Evolutionary conservation across 108 stramenopile species (phyloP), one percentile per base, ranked within the genome.

Genomic region (Mayamaea pseudoterrestris): DNA sequence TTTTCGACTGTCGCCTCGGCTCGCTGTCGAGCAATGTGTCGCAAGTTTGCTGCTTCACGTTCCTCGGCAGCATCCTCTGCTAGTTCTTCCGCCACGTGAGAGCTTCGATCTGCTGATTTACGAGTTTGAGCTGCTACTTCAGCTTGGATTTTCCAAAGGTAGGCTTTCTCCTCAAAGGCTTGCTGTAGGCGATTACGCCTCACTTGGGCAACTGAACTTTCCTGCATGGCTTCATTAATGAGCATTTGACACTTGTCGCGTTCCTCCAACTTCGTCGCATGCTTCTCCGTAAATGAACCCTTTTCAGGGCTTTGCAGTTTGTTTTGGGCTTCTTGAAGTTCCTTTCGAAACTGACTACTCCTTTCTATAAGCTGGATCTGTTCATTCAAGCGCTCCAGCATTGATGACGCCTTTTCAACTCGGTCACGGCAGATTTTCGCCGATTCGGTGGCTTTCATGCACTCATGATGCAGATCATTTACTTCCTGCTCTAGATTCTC

Each of bases 41-140:
- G 55, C 21, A 86, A 53, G 46, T 74, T 74, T 11, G 84, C 80
- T 5, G 84, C 84, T 59, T 81, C 84, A 46, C 78, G 59, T 41
- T 86, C 84, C 61, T 86, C 84, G 42, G 76, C 53, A 17, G 84
- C 84, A 54, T 86, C 77, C 35, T 81, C 79, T 17, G 77, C 79
- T 32, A 86, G 47, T 35, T 86, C 79, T 50, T 86, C 79, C 1
- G 84, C 80, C 7, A 63, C 44, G 16, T 62, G 60, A 9, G 61
- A 41, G 34, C 64, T 61, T 25, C 69, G 75, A 46, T 86, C 84
- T 8, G 80, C 80, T 35, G 63, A 50, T 37, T 55, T 79, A 40
- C 80, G 50, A 12, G 68, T 63, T 20, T 70, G 53, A 2, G 75
- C 55, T 14, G 80, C 84, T 12, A 58, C 46, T 22, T 86, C 77